Evolutionary conservation across 169 alveolate genomes (phyloP), one percentile per base, ranked within the genome.

Genomic region (Gregarina niphandrodes): DNA sequence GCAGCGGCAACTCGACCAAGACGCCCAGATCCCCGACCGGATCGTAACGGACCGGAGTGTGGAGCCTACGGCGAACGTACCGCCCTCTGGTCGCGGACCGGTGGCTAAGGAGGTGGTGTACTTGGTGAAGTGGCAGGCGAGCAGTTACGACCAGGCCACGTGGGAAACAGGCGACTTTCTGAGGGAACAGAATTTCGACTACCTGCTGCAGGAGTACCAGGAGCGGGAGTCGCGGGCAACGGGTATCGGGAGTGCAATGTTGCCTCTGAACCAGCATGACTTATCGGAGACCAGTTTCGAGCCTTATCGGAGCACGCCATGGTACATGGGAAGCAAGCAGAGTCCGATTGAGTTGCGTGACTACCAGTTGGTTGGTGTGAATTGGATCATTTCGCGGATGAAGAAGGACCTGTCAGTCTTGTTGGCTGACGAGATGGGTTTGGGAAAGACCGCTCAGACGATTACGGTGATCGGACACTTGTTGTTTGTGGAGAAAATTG

Each of bases 391-490:
- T 7, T 72, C 82, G 41, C 55, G 92, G 34, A 74, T 81, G 82
- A 86, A 86, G 63, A 57, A 80, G 28, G 91, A 85, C 21, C 60
- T 84, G 22, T 79, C 84, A 40, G 90, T 39, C 57, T 70, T 84
- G 19, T 45, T 84, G 17, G 95, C 95, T 15, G 95, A 84, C 60
- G 92, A 80, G 41, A 84, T 84, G 95, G 95, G 95, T 20, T 64
- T 84, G 13, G 95, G 95, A 13, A 84, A 84, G 50, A 84, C 95
- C 1, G 82, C 80, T 5, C 77, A 84, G 55, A 80, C 95, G 5
- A 77, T 84, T 1, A 72, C 91, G 1, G 52, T 84, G 18, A 55
- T 81, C 32, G 76, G 83, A 22, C 84, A 79, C 45, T 45, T 84
- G 64, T 42, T 76, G 46, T 70, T 67, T 42, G 57, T 49, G 53